A percentile compares a stretch with the other conserved stretches of the same genome.
These are phyloP conservation scores for Polyporus tsugae DNA, from an alignment of 1,284 basidiomycete species.

Conservation along the genomic window DNA sequence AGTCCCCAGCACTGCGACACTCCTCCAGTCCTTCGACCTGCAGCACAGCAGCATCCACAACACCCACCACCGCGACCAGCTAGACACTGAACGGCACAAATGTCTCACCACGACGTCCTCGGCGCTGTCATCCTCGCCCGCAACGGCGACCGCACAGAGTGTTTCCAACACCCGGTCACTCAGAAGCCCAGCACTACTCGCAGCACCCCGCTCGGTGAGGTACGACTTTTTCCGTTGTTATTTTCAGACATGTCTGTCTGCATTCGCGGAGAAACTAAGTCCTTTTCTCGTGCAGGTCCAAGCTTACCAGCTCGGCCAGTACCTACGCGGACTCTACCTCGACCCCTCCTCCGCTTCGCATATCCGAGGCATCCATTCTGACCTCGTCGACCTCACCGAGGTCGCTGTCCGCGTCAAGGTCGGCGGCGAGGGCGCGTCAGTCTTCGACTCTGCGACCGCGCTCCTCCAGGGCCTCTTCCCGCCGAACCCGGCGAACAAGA, in stretches of 20 bases:
- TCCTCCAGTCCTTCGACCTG: background rate
- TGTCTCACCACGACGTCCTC: constrained; percentile 70
- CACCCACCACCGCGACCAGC: background rate
- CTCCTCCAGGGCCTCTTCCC: constrained; percentile 85
- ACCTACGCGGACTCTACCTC: constrained; percentile 78
- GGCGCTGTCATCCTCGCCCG: constrained; percentile 86
- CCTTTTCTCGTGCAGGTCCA: constrained; percentile 57
- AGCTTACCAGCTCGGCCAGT: constrained; percentile 74
- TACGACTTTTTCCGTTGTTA: constrained; percentile 43
- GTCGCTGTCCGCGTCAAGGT: constrained; percentile 82
- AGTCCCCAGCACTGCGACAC: constrained; percentile 20
- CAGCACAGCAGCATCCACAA: background rate
- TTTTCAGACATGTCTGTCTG: no score
- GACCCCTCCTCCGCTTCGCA: constrained; percentile 66
- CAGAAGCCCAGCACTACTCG: constrained; percentile 78
- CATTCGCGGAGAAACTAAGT: background rate
- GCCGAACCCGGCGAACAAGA: constrained; percentile 72
- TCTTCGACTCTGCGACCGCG: constrained; percentile 84
- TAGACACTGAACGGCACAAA: constrained; percentile 34
- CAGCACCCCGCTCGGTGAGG: constrained; percentile 87
- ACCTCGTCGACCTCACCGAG: constrained; percentile 75
- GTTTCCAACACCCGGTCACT: constrained; percentile 73
- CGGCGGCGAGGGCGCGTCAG: constrained; percentile 84
- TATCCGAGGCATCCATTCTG: constrained; percentile 71
- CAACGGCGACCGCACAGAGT: constrained; percentile 82